Conservation (phyloP, 495 filamentous ascomycete species). For the Hyaloscypha hepaticicola region DNA sequence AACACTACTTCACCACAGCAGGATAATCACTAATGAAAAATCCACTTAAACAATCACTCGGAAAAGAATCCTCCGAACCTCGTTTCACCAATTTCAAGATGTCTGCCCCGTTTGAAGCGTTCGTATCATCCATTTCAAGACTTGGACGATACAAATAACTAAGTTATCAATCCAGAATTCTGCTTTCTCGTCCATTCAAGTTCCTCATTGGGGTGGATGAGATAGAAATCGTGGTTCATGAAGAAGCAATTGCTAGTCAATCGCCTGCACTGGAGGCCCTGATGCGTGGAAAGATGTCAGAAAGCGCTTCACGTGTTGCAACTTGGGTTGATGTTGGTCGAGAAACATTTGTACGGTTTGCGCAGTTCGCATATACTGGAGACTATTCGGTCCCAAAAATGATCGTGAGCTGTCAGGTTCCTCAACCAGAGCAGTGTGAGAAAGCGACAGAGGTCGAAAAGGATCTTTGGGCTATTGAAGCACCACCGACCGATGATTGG, state of each 20-base stretch:
- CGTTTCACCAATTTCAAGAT: conserved; percentile 6
- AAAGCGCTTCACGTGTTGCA: neutral
- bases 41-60: too few species aligned
- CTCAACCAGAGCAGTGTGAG: neutral
- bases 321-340: conserved; percentile 21
- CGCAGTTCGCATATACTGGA: conserved; percentile 26
- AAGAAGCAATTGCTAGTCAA: conserved; percentile 22
- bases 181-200: conserved; percentile 23
- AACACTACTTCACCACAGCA: too few species aligned
- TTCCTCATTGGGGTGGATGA: conserved; percentile 15
- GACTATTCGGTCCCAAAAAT: conserved; percentile 25
- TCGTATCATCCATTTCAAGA: neutral
- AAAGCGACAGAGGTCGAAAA: neutral
- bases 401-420: neutral
- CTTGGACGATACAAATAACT: neutral
- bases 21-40: too few species aligned
- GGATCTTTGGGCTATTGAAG: neutral
- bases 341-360: conserved; percentile 21
- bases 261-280: conserved; percentile 14
- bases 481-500: neutral
- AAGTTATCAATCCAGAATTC: conserved; percentile 8
- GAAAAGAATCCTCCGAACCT: too few species aligned
- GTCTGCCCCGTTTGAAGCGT: conserved; percentile 26
- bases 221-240: conserved; percentile 5
- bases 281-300: neutral